These are phyloP conservation scores for Podila clonocystis DNA, from an alignment of 192 early-diverging fungal genomes.

Conservation along the genomic window DNA sequence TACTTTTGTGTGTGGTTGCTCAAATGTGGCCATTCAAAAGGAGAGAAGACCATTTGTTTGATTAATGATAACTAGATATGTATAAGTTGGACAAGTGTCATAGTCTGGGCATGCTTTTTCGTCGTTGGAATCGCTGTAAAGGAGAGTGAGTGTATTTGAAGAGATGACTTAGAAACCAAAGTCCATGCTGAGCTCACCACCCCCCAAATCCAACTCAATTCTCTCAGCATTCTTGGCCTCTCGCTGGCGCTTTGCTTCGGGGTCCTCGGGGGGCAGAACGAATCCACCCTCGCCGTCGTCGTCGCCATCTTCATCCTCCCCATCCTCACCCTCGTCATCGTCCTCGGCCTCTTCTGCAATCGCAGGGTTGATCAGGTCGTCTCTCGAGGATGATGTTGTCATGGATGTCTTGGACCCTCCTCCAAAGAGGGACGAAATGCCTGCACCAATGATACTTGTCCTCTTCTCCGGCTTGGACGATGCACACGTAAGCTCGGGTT, in stretches of 20 bases:
- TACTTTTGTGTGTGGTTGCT: too few relatives aligned
- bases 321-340: not conserved
- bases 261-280: not conserved
- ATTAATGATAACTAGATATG: too few relatives aligned
- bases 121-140: too few relatives aligned
- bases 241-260: slow-evolving; percentile 13
- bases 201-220: slow-evolving; percentile 34
- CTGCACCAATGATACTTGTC: slow-evolving; percentile 29
- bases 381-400: slow-evolving; percentile 12
- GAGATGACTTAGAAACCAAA: slow-evolving; percentile 17
- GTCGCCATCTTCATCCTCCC: not conserved
- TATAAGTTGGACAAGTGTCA: too few relatives aligned
- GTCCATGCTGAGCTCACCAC: slow-evolving; percentile 19
- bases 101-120: too few relatives aligned
- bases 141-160: too few relatives aligned
- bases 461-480: slow-evolving; percentile 28
- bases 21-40: too few relatives aligned
- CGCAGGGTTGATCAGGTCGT: slow-evolving; percentile 9
- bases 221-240: slow-evolving; percentile 34
- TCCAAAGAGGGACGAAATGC: slow-evolving; percentile 19
- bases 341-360: not conserved
- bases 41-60: too few relatives aligned
- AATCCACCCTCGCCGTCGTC: slow-evolving; percentile 3
- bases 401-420: slow-evolving; percentile 8
- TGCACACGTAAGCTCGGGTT: not conserved